A percentile compares a stretch with the other conserved stretches of the same genome.
These are phyloP conservation scores for Verruconis gallopava DNA, from an alignment of 2,329 filamentous ascomycete genomes.

Conservation along the genomic window DNA sequence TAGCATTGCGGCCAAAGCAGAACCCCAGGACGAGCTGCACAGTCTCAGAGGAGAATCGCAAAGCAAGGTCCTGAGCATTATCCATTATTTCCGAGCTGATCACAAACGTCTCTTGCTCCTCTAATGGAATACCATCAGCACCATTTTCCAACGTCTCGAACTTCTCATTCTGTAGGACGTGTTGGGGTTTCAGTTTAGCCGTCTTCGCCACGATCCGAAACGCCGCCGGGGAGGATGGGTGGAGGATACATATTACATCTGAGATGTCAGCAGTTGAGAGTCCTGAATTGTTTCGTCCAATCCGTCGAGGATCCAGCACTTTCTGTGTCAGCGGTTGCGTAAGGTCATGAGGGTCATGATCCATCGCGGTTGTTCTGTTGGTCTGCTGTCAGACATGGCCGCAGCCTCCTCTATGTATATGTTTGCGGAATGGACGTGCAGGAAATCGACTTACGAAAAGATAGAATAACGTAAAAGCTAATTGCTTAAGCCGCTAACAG, in stretches of 20 bases:
- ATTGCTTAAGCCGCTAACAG: no score
- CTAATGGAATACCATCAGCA: conserved; percentile 17
- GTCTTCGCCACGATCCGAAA: conserved; percentile 54
- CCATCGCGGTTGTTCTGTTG: conserved; percentile 19
- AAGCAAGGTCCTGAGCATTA: conserved; percentile 49
- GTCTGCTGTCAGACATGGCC: background rate
- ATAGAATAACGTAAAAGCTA: no score
- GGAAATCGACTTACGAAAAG: no score
- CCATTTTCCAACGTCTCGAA: conserved; percentile 20
- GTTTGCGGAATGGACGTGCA: no score
- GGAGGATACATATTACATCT: conserved; percentile 80
- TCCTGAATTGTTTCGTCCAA: conserved; percentile 70
- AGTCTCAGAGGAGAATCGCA: conserved; percentile 63
- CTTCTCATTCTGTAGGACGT: conserved; percentile 42
- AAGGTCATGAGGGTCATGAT: no score
- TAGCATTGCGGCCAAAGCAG: conserved; percentile 66
- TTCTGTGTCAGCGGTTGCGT: conserved; percentile 62
- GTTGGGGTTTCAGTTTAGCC: conserved; percentile 38
- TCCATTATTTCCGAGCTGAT: conserved; percentile 34
- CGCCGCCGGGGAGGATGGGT: conserved; percentile 63
- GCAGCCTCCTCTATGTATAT: no score
- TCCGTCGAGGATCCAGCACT: conserved; percentile 64
- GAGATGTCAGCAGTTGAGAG: conserved; percentile 71
- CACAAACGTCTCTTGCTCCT: conserved; percentile 34
- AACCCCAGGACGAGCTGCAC: conserved; percentile 63